phyloP scores from a whole-genome alignment of 2,329 filamentous ascomycete genomes.

The Fusarium foetens region DNA sequence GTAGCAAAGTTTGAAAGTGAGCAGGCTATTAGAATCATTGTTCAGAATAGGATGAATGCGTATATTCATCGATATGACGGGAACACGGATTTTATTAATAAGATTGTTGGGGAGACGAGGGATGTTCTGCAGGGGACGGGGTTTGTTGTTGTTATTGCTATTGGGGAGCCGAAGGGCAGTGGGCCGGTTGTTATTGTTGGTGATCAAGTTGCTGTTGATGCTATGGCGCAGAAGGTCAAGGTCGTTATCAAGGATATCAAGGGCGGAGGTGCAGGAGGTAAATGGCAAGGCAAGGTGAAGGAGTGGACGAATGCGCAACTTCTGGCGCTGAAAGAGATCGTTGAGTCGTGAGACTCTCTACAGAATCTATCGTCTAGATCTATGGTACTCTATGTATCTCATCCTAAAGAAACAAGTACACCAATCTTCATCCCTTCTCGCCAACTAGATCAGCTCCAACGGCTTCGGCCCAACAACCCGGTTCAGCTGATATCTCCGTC shows the following conservation, averaged over 20 bases:
- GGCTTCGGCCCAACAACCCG: neutral
- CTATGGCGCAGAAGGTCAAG: conserved; percentile 28
- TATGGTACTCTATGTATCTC: fast-evolving
- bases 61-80: conserved; percentile 43
- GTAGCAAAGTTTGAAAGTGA: conserved; percentile 46
- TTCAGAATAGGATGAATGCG: conserved; percentile 32
- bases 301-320: conserved; percentile 44
- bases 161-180: conserved; percentile 39
- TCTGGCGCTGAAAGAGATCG: conserved; percentile 30
- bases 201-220: conserved; percentile 35
- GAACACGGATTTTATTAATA: conserved; percentile 47
- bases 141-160: conserved; percentile 39
- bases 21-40: conserved; percentile 16
- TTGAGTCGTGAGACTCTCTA: conserved; percentile 20
- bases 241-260: conserved; percentile 39
- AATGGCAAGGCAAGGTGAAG: conserved; percentile 48
- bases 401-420: neutral
- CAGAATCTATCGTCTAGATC: neutral
- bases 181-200: conserved; percentile 44
- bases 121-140: conserved; percentile 30
- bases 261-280: conserved; percentile 45
- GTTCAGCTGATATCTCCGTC: neutral
- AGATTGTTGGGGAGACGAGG: conserved; percentile 39
- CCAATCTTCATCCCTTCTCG: neutral
- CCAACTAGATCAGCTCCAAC: conserved; percentile 9